Percentiles rank a stretch among this genome's conserved stretches.
Conservation (phyloP, 2,329 filamentous ascomycete genomes). For the Fusarium humuli region DNA sequence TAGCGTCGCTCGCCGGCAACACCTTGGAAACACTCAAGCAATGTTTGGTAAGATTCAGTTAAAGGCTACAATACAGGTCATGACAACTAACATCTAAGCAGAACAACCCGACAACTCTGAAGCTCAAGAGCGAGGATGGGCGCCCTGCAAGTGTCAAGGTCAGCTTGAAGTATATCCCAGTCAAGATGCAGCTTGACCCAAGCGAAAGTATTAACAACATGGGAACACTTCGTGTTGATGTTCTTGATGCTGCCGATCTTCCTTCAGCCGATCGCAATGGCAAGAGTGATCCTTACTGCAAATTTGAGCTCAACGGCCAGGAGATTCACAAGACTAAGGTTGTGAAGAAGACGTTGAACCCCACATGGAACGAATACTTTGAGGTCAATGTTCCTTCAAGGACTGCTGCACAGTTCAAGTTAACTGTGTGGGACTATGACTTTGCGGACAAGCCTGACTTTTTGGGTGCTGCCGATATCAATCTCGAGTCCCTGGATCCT, state of each 20-base stretch:
- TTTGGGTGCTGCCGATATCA: constrained; percentile 81
- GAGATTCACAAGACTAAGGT: constrained; percentile 95
- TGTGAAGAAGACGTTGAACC: constrained; percentile 95
- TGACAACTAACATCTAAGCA: constrained; percentile 50
- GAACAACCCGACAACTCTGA: constrained; percentile 90
- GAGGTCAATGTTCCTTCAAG: constrained; percentile 85
- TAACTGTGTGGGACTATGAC: constrained; percentile 94
- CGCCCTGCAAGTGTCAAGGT: constrained; percentile 80
- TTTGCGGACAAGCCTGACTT: constrained; percentile 95
- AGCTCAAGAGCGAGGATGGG: constrained; percentile 82
- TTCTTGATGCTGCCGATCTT: constrained; percentile 87
- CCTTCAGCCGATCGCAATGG: constrained; percentile 95
- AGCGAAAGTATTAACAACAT: constrained; percentile 99
- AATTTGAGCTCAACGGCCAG: constrained; percentile 89
- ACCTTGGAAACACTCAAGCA: constrained; percentile 90
- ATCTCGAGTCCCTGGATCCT: constrained; percentile 83
- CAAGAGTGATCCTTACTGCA: constrained; percentile 96
- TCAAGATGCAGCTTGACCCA: constrained; percentile 93
- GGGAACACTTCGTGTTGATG: constrained; percentile 92
- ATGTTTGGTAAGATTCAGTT: constrained; percentile 73
- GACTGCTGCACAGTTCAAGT: constrained; percentile 83
- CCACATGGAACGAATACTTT: constrained; percentile 96
- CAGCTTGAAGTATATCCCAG: constrained; percentile 92
- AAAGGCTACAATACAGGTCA: background rate
- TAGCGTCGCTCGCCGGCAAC: constrained; percentile 85